phyloP scores from a whole-genome alignment of 768 basidiomycete genomes.

The Mycena leptocephala region DNA sequence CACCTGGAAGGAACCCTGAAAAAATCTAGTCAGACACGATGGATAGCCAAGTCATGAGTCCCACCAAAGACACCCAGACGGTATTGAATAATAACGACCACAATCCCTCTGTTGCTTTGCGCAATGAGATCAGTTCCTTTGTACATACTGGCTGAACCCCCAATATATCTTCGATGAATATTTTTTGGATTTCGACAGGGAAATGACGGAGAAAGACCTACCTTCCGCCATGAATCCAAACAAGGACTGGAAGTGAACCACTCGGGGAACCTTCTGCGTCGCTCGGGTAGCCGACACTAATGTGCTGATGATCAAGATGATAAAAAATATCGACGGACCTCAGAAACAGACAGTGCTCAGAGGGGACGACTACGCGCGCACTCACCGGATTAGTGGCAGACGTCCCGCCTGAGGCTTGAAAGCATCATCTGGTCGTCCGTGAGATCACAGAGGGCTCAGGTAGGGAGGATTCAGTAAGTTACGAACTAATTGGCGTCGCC shows the following conservation, averaged over 20 bases:
- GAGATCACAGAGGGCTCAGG: neutral
- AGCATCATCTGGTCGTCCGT: constrained; percentile 47
- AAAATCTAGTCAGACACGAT: too few relatives aligned
- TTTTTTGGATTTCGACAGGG: neutral
- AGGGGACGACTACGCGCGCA: neutral
- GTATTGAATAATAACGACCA: constrained; percentile 33
- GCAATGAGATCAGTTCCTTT: constrained; percentile 38
- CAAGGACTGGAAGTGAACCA: constrained; percentile 54
- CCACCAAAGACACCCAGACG: constrained; percentile 36
- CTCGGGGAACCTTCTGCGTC: constrained; percentile 31
- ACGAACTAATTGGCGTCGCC: too few relatives aligned
- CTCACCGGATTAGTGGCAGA: neutral
- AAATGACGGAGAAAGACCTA: constrained; percentile 9
- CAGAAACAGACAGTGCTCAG: constrained; percentile 60
- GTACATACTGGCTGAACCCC: neutral
- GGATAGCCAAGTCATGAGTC: too few relatives aligned
- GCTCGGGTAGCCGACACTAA: constrained; percentile 57
- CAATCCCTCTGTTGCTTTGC: constrained; percentile 33
- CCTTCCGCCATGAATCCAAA: constrained; percentile 61
- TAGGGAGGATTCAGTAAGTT: too few relatives aligned
- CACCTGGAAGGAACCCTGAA: constrained; percentile 49
- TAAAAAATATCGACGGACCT: constrained; percentile 43
- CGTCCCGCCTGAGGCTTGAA: constrained; percentile 37
- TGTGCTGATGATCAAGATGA: too few relatives aligned
- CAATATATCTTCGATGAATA: constrained; percentile 20